phyloP scores from a whole-genome alignment of 331 rosid species.

The Stylosanthes scabra region DNA sequence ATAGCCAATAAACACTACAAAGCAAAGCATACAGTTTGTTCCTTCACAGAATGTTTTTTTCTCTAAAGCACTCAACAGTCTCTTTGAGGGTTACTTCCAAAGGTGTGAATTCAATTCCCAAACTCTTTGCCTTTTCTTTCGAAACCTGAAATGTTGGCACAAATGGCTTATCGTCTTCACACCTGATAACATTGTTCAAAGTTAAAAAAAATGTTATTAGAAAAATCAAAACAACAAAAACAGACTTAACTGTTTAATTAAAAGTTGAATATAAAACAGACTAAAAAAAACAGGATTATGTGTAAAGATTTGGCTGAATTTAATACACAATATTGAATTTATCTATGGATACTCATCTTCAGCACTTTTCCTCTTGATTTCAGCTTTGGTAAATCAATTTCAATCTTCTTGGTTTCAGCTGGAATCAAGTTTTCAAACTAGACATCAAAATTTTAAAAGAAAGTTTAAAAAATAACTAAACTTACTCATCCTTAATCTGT shows the following conservation, averaged over 20 bases:
- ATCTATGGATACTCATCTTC: too few species aligned
- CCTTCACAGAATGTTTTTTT: constrained; percentile 37
- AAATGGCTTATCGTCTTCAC: constrained; percentile 37
- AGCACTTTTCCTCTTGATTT: too few species aligned
- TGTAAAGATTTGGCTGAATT: too few species aligned
- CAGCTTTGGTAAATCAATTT: neutral
- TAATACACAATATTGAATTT: too few species aligned
- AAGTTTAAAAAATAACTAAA: constrained; percentile 3
- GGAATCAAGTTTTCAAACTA: neutral
- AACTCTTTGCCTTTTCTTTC: constrained; percentile 43
- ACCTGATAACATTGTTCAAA: constrained; percentile 32
- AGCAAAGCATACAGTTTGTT: too few species aligned
- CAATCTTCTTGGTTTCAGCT: neutral
- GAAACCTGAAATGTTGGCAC: constrained; percentile 40
- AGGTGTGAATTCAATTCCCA: constrained; percentile 57
- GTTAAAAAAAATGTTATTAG: too few species aligned
- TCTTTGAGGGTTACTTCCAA: constrained; percentile 51
- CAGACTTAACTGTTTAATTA: too few species aligned
- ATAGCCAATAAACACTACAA: too few species aligned
- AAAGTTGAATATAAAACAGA: too few species aligned
- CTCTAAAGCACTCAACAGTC: constrained; percentile 55
- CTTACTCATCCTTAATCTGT: constrained; percentile 65
- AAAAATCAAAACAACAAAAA: too few species aligned
- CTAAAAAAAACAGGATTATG: too few species aligned
- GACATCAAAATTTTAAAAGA: neutral